Conservation (phyloP, 1,284 basidiomycete species). For the Butyriboletus appendiculatus region DNA sequence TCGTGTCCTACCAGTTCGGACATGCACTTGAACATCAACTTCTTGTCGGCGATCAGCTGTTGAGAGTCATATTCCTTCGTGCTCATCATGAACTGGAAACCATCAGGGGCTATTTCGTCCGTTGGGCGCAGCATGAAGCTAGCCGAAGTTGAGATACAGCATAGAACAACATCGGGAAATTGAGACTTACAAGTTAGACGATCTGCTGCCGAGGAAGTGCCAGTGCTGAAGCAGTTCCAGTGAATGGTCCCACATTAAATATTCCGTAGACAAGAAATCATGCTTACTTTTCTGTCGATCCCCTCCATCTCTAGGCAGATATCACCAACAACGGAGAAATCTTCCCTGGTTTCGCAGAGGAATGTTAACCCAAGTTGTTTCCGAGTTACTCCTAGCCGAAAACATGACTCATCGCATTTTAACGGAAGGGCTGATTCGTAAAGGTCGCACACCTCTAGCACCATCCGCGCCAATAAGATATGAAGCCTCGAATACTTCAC, state of each 20-base stretch:
- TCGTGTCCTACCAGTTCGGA: conserved; percentile 12
- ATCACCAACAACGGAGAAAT: conserved; percentile 44
- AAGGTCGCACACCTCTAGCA: conserved; percentile 28
- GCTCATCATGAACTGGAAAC: conserved; percentile 37
- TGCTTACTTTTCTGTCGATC: conserved; percentile 35
- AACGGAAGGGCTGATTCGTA: background rate
- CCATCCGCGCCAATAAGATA: conserved; percentile 44
- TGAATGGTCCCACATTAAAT: background rate
- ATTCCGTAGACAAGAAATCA: background rate
- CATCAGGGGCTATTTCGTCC: conserved; percentile 23
- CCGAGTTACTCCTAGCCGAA: conserved; percentile 32
- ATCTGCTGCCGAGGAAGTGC: conserved; percentile 31
- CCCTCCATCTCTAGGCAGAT: conserved; percentile 35
- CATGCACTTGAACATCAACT: conserved; percentile 18
- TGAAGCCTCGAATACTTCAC: conserved; percentile 24
- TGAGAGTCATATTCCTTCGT: conserved; percentile 26
- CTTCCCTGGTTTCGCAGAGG: conserved; percentile 42
- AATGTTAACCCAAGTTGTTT: conserved; percentile 47
- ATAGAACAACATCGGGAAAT: background rate
- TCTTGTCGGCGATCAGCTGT: conserved; percentile 4
- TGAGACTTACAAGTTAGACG: conserved; percentile 5
- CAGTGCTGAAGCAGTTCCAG: conserved; percentile 24
- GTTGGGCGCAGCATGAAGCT: conserved; percentile 20
- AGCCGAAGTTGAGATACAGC: background rate
- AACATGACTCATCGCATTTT: background rate